Evolutionary conservation across 257 asterid genomes (phyloP), one percentile per base, ranked within the genome.

Genomic region (Solanum pimpinellifolium): DNA sequence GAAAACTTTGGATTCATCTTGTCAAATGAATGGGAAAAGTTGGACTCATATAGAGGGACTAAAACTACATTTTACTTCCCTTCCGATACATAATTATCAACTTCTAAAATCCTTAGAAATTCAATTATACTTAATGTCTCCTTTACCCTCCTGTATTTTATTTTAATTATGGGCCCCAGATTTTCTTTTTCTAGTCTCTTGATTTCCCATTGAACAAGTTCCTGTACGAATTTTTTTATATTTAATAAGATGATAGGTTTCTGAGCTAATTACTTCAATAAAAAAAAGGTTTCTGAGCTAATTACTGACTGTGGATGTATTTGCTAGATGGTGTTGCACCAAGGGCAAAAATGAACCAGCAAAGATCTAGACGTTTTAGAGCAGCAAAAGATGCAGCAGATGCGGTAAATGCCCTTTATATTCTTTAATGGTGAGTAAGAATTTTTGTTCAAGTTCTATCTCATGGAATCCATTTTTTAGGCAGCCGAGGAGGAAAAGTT

Each of bases 311-410:
- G 65, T 56, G 68, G 35, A 29, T 80, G 27, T 47, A 81, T 42
- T 59, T n/a, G 37, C 82, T 90, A 95, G 97, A 95, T 87, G 97
- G 98, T 12, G 97, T 93, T 52, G 97, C 97, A 35, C 96, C 98
- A 3, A 89, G 96, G 66, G 98, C 98, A 0, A 95, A 95, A 66
- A 92, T 93, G 97, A 93, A 95, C 83, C 95, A 91, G 29, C 94
- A 91, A 16, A 42, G 98, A 70, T 47, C 91, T 4, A 68, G 98
- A 27, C 87, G 98, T 39, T 95, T 93, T 88, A 84, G 93, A 42
- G 31, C 93, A 4, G 91, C 97, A 0, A 93, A 89, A 74, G 94
- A 93, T 72, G 73, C 59, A 42, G 88, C 90, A 60, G 49, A 49
- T 13, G 90, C 89, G 11, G 98, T 94, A 15, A 39, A 90, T 66